These are phyloP conservation scores for Dunaliella primolecta DNA, from an alignment of 139 green algal species.

Conservation along the genomic window DNA sequence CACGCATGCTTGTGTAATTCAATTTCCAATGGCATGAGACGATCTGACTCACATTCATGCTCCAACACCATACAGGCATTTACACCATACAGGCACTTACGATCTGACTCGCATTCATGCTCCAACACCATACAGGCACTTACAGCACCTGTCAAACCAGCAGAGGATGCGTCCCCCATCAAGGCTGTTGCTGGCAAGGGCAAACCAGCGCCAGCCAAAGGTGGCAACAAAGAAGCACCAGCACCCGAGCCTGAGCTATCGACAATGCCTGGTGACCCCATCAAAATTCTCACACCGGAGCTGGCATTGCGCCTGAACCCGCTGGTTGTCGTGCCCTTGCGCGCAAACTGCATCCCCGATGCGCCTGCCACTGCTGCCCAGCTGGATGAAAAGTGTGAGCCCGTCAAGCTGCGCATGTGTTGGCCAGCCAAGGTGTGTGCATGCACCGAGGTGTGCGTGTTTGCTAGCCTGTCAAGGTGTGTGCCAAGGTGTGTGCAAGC, in stretches of 20 bases:
- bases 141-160: background rate
- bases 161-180: too few relatives aligned
- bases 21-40: too few relatives aligned
- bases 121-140: background rate
- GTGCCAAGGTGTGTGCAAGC: too few relatives aligned
- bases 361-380: slow-evolving; percentile 31
- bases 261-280: slow-evolving; percentile 9
- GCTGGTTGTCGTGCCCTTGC: slow-evolving; percentile 32
- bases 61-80: background rate
- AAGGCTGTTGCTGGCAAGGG: slow-evolving; percentile 12
- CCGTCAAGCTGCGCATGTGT: slow-evolving; percentile 13
- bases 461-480: too few relatives aligned
- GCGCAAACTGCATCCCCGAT: slow-evolving; percentile 38
- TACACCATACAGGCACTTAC: too few relatives aligned
- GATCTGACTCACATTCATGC: too few relatives aligned
- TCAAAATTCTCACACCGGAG: slow-evolving; percentile 28
- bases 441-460: slow-evolving; percentile 1
- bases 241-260: slow-evolving; percentile 24
- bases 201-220: background rate
- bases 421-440: slow-evolving; percentile 26
- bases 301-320: slow-evolving; percentile 38
- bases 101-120: too few relatives aligned
- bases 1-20: too few relatives aligned
- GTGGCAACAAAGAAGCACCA: slow-evolving; percentile 7
- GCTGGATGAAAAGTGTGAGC: slow-evolving; percentile 36